These are phyloP conservation scores for Kodamaea kaohsiungensis DNA, from an alignment of 805 yeast species.

Conservation along the genomic window DNA sequence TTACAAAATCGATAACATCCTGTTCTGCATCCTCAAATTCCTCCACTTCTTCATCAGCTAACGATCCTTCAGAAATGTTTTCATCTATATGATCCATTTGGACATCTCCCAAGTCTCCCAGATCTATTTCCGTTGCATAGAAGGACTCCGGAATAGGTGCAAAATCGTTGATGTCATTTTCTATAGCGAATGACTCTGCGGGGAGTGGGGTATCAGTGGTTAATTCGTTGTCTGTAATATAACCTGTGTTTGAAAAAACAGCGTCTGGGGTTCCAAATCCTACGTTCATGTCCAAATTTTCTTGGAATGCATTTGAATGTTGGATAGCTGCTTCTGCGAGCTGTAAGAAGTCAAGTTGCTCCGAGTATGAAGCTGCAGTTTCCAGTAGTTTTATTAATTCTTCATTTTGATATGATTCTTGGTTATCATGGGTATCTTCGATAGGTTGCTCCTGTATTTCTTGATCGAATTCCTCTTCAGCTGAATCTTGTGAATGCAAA, in stretches of 20 bases:
- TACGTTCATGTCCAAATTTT: not conserved
- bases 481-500: not conserved
- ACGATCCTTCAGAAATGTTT: slow-evolving; percentile 18
- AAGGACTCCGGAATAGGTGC: slow-evolving; percentile 18
- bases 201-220: slow-evolving; percentile 13
- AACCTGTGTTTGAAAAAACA: slow-evolving; percentile 1
- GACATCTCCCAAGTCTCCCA: not conserved
- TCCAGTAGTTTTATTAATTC: not conserved
- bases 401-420: not conserved
- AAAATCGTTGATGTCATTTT: not conserved
- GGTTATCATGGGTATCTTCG: not conserved
- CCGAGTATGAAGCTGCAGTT: not conserved
- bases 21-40: not conserved
- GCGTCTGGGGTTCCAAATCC: not conserved
- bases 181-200: not conserved
- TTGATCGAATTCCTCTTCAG: not conserved
- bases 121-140: slow-evolving; percentile 5
- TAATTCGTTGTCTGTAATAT: slow-evolving; percentile 18
- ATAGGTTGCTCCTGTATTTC: not conserved
- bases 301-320: not conserved
- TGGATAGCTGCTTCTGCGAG: slow-evolving; percentile 19
- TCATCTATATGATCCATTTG: slow-evolving; percentile 21
- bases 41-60: slow-evolving; percentile 19
- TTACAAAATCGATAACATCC: not conserved
- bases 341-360: slow-evolving; percentile 1